Conservation (phyloP, 352 stramenopile genomes). For the Phytophthora tubulina region DNA sequence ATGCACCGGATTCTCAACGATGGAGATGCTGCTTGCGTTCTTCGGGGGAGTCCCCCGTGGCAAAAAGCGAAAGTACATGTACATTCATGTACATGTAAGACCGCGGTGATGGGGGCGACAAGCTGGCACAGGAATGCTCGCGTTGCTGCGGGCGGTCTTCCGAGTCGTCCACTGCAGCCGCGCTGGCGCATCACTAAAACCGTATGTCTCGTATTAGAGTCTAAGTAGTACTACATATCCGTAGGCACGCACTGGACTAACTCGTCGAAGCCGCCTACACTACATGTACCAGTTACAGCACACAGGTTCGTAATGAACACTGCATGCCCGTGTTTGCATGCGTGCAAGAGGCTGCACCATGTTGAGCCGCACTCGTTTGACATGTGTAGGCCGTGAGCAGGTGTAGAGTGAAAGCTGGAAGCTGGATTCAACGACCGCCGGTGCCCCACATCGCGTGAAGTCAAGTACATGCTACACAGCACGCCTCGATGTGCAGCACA, state of each 20-base stretch:
- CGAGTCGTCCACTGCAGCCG: slow-evolving; percentile 6
- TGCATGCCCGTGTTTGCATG: neutral
- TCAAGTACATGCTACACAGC: no score
- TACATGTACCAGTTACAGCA: neutral
- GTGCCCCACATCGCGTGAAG: neutral
- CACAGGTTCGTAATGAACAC: no score
- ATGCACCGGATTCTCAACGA: slow-evolving; percentile 21
- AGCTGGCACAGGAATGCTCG: slow-evolving; percentile 19
- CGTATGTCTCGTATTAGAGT: slow-evolving; percentile 4
- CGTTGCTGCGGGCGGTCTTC: neutral
- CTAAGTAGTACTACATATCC: no score
- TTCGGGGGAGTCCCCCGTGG: no score
- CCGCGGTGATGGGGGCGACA: slow-evolving; percentile 10
- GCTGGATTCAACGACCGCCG: no score
- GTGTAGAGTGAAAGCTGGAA: no score
- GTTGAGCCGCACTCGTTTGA: neutral
- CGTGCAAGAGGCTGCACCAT: neutral
- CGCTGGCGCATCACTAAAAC: slow-evolving; percentile 12
- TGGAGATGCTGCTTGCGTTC: slow-evolving; percentile 12
- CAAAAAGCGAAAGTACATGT: no score
- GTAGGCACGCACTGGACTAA: no score
- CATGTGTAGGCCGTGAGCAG: slow-evolving; percentile 5
- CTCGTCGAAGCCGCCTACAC: no score
- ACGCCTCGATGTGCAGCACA: slow-evolving; percentile 11
- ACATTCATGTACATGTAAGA: no score